Base-by-base conservation (phyloP, 768 basidiomycete species). In the Gelatoporia subvermispora region DNA sequence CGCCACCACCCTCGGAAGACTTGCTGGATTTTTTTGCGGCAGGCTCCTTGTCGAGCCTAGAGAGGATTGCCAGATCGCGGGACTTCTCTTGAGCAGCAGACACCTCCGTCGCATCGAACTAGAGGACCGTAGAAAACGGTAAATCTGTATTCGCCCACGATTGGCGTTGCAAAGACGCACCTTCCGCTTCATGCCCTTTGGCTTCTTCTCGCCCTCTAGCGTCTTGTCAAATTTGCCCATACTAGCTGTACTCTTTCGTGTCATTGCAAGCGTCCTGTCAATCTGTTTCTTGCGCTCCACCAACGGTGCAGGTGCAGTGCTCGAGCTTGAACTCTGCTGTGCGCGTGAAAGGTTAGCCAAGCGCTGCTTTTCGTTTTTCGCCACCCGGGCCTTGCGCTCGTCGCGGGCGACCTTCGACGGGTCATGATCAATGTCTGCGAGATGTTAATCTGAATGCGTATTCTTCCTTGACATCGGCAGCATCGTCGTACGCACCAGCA, bases 221-320 rank as follows among this genome's bases (percentile, higher is more conserved):
- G 76, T 82, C 55, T 81, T 85, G 65, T 98, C 95, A 59, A 96
- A 99, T 58, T 79, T 85, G 55, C 96, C 96, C 85, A 99, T 85
- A 59, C 91, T 94, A 0, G 93, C 96, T 0, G 96, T 99, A 52
- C 93, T 93, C 23, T 74, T 71, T 50, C 88, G 81, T 1, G 87
- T 83, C 10, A 84, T 47, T 11, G 44, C 45, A 18, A 50, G 43
- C 22, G 49, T 50, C 42, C 43, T 38, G 17, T 45, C 49, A 18
- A 50, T 28, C 25, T 41, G 36, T 17, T 35, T 42, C 37, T 47
- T 91, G 20, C 88, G 81, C 41, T 74, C 65, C 18, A 72, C 38
- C 10, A 31, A 8, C 22, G 48, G 31, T n/a, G 52, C 37, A 16
- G 53, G 34, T 9, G 47, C 53, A 1, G 55, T 34, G 34, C 21